Evolutionary conservation across 2,329 filamentous ascomycete genomes (phyloP).

Genomic region (Trichoderma sp.): DNA sequence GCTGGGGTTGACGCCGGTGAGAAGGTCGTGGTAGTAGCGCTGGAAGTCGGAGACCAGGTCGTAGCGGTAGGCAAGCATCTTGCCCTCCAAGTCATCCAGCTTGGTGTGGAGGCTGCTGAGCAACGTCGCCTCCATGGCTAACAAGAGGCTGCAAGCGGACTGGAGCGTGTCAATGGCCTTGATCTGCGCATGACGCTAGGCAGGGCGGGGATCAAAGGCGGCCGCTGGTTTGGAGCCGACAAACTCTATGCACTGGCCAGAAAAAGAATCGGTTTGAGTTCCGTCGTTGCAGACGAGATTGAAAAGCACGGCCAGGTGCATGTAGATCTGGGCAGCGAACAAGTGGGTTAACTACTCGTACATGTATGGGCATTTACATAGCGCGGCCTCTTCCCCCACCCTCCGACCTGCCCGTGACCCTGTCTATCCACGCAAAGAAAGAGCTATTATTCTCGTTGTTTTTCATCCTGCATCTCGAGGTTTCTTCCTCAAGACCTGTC

Average conservation of each 20-base stretch:
- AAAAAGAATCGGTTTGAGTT: slow-evolving; percentile 1
- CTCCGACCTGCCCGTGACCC: slow-evolving; percentile 17
- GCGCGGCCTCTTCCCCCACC: slow-evolving; percentile 10
- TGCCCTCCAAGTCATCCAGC: slow-evolving; percentile 55
- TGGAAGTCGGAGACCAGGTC: slow-evolving; percentile 57
- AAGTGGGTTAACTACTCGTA: slow-evolving; percentile 3
- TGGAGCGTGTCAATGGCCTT: slow-evolving; percentile 31
- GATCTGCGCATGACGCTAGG: slow-evolving; percentile 37
- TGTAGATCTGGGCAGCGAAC: slow-evolving; percentile 9
- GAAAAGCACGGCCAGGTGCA: not conserved
- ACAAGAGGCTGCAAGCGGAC: slow-evolving; percentile 31
- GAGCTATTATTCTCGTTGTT: not conserved
- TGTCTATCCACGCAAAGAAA: not conserved
- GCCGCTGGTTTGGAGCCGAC: slow-evolving; percentile 12
- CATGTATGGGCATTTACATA: slow-evolving; percentile 13
- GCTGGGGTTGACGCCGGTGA: slow-evolving; percentile 46
- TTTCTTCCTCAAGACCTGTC: not conserved
- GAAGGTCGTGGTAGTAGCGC: slow-evolving; percentile 49
- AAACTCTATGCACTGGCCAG: slow-evolving; percentile 17
- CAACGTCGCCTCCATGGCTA: slow-evolving; percentile 44
- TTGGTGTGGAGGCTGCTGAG: slow-evolving; percentile 52
- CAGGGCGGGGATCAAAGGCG: slow-evolving; percentile 19
- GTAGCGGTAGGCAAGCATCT: slow-evolving; percentile 55
- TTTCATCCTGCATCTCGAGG: not conserved
- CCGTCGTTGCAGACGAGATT: slow-evolving; percentile 3